Conservation (phyloP, 495 filamentous ascomycete genomes). For the Penicillium ucsense region DNA sequence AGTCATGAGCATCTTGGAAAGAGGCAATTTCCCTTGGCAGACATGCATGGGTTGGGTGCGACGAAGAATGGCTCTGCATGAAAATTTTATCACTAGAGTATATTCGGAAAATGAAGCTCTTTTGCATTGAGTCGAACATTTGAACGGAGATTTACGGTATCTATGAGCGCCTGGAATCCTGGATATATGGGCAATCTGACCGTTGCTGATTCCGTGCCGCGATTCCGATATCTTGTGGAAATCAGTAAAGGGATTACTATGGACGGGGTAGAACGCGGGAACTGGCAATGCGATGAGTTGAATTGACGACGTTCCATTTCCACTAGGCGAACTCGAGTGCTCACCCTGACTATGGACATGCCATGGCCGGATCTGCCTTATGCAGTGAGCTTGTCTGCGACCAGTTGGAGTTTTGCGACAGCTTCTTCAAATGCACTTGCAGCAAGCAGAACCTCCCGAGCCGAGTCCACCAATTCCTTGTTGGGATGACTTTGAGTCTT, state of each 20-base stretch:
- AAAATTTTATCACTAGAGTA: too few relatives aligned
- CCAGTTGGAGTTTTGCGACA: not conserved
- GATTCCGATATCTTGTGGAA: too few relatives aligned
- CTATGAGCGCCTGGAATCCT: too few relatives aligned
- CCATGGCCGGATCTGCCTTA: not conserved
- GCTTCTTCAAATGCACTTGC: not conserved
- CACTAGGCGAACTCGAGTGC: too few relatives aligned
- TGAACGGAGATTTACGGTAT: not conserved
- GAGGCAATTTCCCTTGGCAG: slow-evolving; percentile 11
- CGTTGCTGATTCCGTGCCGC: too few relatives aligned
- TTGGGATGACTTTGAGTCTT: not conserved
- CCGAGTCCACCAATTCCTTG: not conserved
- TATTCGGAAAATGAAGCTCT: too few relatives aligned
- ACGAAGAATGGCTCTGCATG: slow-evolving; percentile 1
- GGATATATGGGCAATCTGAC: too few relatives aligned
- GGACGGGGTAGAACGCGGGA: too few relatives aligned
- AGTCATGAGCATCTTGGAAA: slow-evolving; percentile 5
- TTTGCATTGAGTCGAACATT: not conserved
- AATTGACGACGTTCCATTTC: too few relatives aligned
- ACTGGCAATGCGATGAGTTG: too few relatives aligned
- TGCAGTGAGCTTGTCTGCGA: not conserved
- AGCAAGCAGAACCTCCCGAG: not conserved
- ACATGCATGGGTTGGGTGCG: slow-evolving; percentile 14
- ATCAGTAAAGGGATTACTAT: too few relatives aligned
- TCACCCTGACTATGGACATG: too few relatives aligned